These are phyloP conservation scores for Mucor mucedo DNA, from an alignment of 371 early-diverging fungal genomes.

Conservation along the genomic window DNA sequence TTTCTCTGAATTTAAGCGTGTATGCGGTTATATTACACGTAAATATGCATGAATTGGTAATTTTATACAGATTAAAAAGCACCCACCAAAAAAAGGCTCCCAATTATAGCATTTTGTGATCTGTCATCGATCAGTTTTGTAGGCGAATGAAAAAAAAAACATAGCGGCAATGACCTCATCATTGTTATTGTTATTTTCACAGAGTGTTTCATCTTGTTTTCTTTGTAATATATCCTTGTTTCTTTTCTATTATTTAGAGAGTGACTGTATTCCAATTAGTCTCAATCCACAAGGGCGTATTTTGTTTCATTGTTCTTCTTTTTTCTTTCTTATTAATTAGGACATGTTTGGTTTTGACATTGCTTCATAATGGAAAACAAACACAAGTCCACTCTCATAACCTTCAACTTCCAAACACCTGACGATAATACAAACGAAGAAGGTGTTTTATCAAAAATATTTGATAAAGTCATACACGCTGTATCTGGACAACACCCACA, in stretches of 20 bases:
- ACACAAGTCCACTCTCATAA: constrained; percentile 43
- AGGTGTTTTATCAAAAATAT: constrained; percentile 60
- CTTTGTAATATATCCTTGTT: neutral
- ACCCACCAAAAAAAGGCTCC: no score
- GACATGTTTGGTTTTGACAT: constrained; percentile 1
- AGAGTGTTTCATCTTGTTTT: constrained; percentile 5
- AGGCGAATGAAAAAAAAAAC: neutral
- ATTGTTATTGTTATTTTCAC: constrained; percentile 1
- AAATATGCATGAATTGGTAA: no score
- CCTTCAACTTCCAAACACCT: constrained; percentile 50
- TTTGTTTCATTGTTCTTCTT: neutral
- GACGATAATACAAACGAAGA: constrained; percentile 49
- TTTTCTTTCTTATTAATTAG: neutral
- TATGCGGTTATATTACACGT: no score
- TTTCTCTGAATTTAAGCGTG: no score
- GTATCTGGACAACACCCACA: constrained; percentile 38
- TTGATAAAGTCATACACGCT: constrained; percentile 58
- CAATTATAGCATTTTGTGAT: neutral
- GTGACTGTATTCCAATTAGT: constrained; percentile 6
- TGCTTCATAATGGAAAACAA: constrained; percentile 17
- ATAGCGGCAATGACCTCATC: constrained; percentile 4
- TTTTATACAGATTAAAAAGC: no score
- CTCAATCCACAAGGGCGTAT: neutral
- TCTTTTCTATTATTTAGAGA: neutral
- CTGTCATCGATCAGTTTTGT: neutral